Evolutionary conservation across 495 filamentous ascomycete species (phyloP), one percentile per base, ranked within the genome.

Genomic region (Neurospora terricola): DNA sequence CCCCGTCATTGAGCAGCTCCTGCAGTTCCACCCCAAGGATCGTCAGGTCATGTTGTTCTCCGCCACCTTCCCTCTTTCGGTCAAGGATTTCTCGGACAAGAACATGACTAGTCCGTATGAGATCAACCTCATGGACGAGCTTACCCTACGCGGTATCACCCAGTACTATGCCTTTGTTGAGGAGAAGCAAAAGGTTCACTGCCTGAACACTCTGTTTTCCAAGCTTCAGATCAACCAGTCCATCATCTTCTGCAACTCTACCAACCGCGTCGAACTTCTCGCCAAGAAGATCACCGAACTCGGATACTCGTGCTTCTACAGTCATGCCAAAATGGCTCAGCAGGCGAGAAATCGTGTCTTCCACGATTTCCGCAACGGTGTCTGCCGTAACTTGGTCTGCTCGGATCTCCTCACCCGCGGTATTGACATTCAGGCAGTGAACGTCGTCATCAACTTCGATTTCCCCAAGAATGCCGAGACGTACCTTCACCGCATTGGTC

Each of bases 181-280:
- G 81, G 96, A 99, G 84, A 98, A 97, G 84, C 94, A 97, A 81
- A 99, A 99, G 83, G 96, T 99, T 10, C 96, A 98, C 84, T 99
- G 96, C 81, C 85, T 99, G 45, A 99, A 99, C 84, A 99, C 96
- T 1, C 90, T 99, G 48, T 99, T 99, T 86, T 96, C 93, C 71
- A 97, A 97, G 83, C 90, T 99, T 14, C 96, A 98, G 82, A 99
- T 99, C 83, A 99, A 99, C 82, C 96, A 99, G 85, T 98, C 96
- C 69, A 99, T 99, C 84, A 99, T 99, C 78, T 99, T 99, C 85
- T 99, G 96, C 86, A 99, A 99, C 81, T 98, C 96, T 48, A 98
- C 96, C 48, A 98, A 97, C 79, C 94, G 96, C 62, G 96, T 99
- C 21, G 96, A 99, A 81, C 86, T 99, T 21, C 87, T 99, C 23